Conservation (phyloP, 1,284 basidiomycete species). For the Cutaneotrichosporon cyanovorans region DNA sequence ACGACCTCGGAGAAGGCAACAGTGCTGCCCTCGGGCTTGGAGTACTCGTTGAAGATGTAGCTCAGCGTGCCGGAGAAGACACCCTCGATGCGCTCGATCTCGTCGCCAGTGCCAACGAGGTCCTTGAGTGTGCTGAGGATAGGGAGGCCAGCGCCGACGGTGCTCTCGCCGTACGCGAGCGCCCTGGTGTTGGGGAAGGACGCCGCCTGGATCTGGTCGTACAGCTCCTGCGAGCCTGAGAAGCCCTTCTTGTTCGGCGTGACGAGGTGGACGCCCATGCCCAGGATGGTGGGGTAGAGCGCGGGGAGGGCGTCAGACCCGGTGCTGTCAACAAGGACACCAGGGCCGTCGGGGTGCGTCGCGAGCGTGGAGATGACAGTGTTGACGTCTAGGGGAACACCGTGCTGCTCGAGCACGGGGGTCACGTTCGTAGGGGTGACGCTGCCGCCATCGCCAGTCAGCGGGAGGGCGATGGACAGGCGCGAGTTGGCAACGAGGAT, state of each 20-base stretch:
- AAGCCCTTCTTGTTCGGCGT: slow-evolving; percentile 99
- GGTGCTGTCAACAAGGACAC: slow-evolving; percentile 89
- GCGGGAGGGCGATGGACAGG: slow-evolving; percentile 55
- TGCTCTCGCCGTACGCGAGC: slow-evolving; percentile 79
- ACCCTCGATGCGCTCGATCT: slow-evolving; percentile 55
- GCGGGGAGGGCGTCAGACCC: slow-evolving; percentile 75
- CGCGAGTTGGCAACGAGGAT: slow-evolving; percentile 72
- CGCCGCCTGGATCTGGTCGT: slow-evolving; percentile 58
- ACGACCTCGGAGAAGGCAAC: slow-evolving; percentile 80
- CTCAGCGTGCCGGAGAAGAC: slow-evolving; percentile 83
- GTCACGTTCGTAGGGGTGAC: slow-evolving; percentile 45
- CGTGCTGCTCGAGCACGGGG: slow-evolving; percentile 41
- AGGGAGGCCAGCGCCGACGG: slow-evolving; percentile 92
- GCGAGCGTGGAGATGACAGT: slow-evolving; percentile 45
- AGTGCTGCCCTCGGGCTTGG: slow-evolving; percentile 45
- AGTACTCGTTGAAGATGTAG: slow-evolving; percentile 99
- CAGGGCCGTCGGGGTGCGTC: slow-evolving; percentile 50
- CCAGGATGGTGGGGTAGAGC: slow-evolving; percentile 75
- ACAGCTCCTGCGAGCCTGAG: slow-evolving; percentile 67
- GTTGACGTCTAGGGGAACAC: slow-evolving; percentile 45
- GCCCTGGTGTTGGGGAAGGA: slow-evolving; percentile 51
- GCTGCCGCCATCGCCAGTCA: slow-evolving; percentile 34
- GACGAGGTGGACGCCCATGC: slow-evolving; percentile 73
- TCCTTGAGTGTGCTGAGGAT: slow-evolving; percentile 88
- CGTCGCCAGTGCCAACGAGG: slow-evolving; percentile 83